Evolutionary conservation across 75 land plant species (phyloP).

Genomic region (Picea sitchensis): DNA sequence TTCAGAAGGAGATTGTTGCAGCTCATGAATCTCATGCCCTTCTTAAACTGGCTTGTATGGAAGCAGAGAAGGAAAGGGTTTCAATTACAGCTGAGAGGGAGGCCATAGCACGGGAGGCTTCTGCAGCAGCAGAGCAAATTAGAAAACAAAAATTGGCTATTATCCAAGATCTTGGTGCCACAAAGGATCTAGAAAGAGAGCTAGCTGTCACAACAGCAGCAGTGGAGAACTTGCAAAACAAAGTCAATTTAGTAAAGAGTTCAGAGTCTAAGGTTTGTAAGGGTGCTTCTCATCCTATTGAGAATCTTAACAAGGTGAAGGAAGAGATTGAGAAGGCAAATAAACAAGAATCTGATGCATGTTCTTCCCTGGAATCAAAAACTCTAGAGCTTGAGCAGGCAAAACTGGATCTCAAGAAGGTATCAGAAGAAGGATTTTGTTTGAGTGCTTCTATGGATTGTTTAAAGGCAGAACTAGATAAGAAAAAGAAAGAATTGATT

Average conservation of each 20-base stretch:
- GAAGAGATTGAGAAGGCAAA: constrained; percentile 27
- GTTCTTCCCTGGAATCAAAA: constrained; percentile 23
- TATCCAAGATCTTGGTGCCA: constrained; percentile 26
- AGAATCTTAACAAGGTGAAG: neutral
- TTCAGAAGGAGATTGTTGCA: constrained; percentile 39
- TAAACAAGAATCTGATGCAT: constrained; percentile 22
- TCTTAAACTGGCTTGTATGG: constrained; percentile 40
- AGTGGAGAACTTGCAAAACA: constrained; percentile 28
- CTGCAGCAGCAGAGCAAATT: constrained; percentile 28
- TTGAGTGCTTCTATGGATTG: constrained; percentile 37
- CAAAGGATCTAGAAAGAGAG: constrained; percentile 31
- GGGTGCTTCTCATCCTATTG: neutral
- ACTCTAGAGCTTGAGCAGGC: constrained; percentile 54
- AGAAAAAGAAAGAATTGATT: constrained; percentile 41
- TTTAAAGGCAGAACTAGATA: constrained; percentile 47
- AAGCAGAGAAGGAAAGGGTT: constrained; percentile 45
- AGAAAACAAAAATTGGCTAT: constrained; percentile 23
- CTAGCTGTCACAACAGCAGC: constrained; percentile 30
- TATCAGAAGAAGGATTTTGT: constrained; percentile 46
- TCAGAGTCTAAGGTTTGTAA: neutral
- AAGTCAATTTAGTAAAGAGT: neutral
- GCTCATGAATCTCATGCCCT: constrained; percentile 32
- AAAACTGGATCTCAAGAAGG: constrained; percentile 45
- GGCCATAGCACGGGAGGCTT: constrained; percentile 20
- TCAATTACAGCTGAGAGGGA: constrained; percentile 37